Base-by-base conservation (phyloP, 2,329 filamentous ascomycete genomes). In the Septoria linicola region DNA sequence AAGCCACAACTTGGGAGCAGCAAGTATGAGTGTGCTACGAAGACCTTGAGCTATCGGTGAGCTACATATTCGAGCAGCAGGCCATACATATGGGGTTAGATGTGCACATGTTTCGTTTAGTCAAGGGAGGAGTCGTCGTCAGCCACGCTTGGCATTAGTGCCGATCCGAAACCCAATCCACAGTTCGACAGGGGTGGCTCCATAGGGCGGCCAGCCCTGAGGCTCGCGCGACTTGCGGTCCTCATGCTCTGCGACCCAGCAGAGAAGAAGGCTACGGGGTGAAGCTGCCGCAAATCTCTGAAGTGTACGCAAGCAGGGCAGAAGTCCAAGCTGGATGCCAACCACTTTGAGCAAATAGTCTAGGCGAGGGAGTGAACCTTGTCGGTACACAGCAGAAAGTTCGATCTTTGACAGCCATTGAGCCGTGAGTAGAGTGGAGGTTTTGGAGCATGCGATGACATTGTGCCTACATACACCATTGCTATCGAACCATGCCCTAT, bases 381-480 rank as follows among this genome's bases (percentile, higher is more conserved):
- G n/a, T n/a, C n/a, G n/a, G n/a, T n/a, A n/a, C n/a, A n/a, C n/a
- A n/a, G n/a, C n/a, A n/a, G n/a, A n/a, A n/a, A n/a, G n/a, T n/a
- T n/a, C n/a, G n/a, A n/a, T n/a, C n/a, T n/a, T n/a, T n/a, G n/a
- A n/a, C n/a, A n/a, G n/a, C n/a, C n/a, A 23, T 1, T 40, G 10
- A 23, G 20, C 8, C 16, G 14, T 10, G 20, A 19, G n/a, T 17
- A 16, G 10, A 16, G 27, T 43, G 17, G 23, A n/a, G n/a, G n/a
- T 27, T 27, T 5, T 27, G 23, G 31, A 43, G 41, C 41, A 43
- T n/a, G 41, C 27, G 20, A 14, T 31, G 32, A 17, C 32, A 43
- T 32, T 19, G 17, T 43, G 31, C 19, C 41, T 43, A 32, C 27
- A 43, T 43, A 43, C 27, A 43, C 27, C n/a, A n/a, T n/a, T 27